Conservation (phyloP, 1,284 basidiomycete genomes). For the Papiliotrema flavescens region DNA sequence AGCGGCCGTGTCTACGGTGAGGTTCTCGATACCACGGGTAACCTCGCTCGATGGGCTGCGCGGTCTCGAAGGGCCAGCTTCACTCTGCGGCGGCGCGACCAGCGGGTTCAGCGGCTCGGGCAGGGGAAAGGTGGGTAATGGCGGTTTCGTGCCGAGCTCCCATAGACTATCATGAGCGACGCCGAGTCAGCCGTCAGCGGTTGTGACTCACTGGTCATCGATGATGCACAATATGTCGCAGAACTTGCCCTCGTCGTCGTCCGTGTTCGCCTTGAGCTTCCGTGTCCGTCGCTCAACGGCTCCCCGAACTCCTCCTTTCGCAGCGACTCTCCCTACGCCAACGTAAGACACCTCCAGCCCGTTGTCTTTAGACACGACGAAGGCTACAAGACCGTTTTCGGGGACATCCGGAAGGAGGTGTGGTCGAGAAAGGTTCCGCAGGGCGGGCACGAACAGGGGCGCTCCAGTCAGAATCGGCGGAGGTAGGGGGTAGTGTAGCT, state of each 20-base stretch:
- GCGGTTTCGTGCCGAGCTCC: conserved; percentile 38
- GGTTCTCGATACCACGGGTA: not conserved
- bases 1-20: conserved; percentile 57
- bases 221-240: conserved; percentile 44
- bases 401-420: conserved; percentile 38
- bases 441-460: conserved; percentile 45
- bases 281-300: conserved; percentile 34
- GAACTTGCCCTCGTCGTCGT: conserved; percentile 44
- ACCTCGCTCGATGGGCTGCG: not conserved
- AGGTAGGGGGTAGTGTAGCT: conserved; percentile 42
- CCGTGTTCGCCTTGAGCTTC: conserved; percentile 20
- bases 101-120: conserved; percentile 28
- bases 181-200: not conserved
- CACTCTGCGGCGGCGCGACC: conserved; percentile 12
- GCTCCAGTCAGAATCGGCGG: conserved; percentile 54
- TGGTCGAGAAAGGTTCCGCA: conserved; percentile 37
- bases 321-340: conserved; percentile 39
- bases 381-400: conserved; percentile 35
- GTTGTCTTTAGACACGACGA: conserved; percentile 23
- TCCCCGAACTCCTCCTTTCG: conserved; percentile 36
- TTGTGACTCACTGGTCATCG: conserved; percentile 42
- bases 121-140: conserved; percentile 21
- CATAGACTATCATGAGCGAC: conserved; percentile 31
- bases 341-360: conserved; percentile 32
- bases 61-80: conserved; percentile 8